Base-by-base conservation (phyloP, 2,329 filamentous ascomycete genomes). In the Exophiala aquamarina region DNA sequence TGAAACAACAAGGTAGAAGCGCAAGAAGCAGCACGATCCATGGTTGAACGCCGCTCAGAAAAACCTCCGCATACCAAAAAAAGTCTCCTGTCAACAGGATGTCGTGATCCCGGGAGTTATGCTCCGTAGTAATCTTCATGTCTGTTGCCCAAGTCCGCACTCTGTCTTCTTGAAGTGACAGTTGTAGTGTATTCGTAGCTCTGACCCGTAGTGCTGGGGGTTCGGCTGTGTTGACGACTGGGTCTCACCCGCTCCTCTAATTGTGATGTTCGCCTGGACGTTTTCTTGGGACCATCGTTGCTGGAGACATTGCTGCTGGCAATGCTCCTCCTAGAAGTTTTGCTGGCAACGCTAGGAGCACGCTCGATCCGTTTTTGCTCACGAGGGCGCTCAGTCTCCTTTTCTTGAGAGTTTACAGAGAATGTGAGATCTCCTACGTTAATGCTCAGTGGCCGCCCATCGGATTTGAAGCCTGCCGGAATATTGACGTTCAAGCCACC, bases 381-480 rank as follows among this genome's bases (percentile, higher is more conserved):
- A 34, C 41, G 45, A 29, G 31, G 17, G 17, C 41, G 39, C n/a
- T 49, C 45, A 13, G 26, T 28, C 20, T 51, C 41, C 23, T 44
- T 47, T n/a, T 42, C 53, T 33, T 47, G 39, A 17, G 44, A 17
- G 35, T 37, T 44, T 10, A 53, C 39, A 7, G 44, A 49, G 8
- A 56, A 11, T 15, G 44, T 40, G n/a, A 52, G 14, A 14, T 38
- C 44, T 23, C 47, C 50, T 11, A 51, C 15, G 15, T 40, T 53
- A 44, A 56, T 49, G 38, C 54, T 56, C n/a, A 56, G 23, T 23
- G 54, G 54, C 19, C 44, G 44, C 10, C 53, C 50, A n/a, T 53
- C 45, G n/a, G 28, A 33, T 31, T 46, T 43, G 36, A 53, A 56
- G 17, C 50, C 47, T 19, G 41, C 19, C 18, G 54, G 50, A 39